Conservation (phyloP, 208 protist genomes). For the Trypanosoma scelopori region DNA sequence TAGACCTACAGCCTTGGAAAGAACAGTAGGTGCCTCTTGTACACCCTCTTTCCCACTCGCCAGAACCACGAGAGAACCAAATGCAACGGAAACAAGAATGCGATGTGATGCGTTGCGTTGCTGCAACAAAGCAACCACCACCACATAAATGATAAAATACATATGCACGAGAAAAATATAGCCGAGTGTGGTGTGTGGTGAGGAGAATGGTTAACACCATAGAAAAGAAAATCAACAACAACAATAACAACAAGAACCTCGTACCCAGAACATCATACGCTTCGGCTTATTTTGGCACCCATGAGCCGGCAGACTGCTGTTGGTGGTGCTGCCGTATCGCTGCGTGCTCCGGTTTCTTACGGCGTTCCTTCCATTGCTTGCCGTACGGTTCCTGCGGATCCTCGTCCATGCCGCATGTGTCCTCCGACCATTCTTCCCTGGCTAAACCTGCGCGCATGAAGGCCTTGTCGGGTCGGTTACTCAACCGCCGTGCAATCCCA, state of each 20-base stretch:
- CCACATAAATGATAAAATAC: neutral
- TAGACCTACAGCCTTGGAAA: too few species aligned
- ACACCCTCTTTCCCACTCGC: neutral
- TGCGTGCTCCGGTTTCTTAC: slow-evolving; percentile 69
- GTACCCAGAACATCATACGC: neutral
- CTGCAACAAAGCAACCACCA: neutral
- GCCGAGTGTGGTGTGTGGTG: too few species aligned
- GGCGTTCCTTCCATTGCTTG: slow-evolving; percentile 47
- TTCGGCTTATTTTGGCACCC: slow-evolving; percentile 34
- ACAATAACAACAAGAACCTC: too few species aligned
- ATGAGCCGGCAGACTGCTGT: slow-evolving; percentile 21
- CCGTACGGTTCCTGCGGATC: slow-evolving; percentile 47
- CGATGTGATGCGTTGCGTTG: neutral
- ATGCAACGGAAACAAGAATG: too few species aligned
- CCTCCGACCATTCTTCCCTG: slow-evolving; percentile 42
- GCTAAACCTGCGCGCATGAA: slow-evolving; percentile 48
- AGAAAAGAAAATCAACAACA: neutral
- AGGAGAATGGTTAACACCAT: too few species aligned
- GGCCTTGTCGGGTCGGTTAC: slow-evolving; percentile 65
- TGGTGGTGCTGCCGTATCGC: slow-evolving; percentile 51
- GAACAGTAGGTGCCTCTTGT: neutral
- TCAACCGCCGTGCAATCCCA: slow-evolving; percentile 62
- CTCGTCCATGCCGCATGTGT: slow-evolving; percentile 49
- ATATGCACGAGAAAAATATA: neutral
- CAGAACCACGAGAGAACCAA: too few species aligned